Percentiles rank a stretch among this genome's conserved stretches.
phyloP scores from a whole-genome alignment of 495 filamentous ascomycete genomes.

The Tuber indicum region DNA sequence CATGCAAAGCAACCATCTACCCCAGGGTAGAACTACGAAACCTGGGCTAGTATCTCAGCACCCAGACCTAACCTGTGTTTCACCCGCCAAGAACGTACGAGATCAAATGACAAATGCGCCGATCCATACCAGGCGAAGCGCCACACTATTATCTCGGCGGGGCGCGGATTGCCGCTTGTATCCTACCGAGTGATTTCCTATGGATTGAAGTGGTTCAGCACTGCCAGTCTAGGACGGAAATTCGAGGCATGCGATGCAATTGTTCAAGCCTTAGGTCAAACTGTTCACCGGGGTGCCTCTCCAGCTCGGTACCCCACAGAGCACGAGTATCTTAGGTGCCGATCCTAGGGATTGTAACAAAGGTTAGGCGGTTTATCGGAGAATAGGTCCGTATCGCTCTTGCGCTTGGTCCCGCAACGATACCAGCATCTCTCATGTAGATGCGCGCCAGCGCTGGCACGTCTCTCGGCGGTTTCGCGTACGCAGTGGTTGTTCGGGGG shows the following conservation, averaged over 20 bases:
- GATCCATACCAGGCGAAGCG: neutral
- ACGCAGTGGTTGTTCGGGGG: neutral
- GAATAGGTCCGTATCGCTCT: neutral
- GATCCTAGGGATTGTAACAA: neutral
- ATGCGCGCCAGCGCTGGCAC: neutral
- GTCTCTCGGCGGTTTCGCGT: neutral
- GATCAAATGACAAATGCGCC: neutral
- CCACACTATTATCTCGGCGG: neutral
- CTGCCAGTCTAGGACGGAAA: neutral
- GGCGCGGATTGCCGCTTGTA: neutral
- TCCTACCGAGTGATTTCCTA: slow-evolving; percentile 2
- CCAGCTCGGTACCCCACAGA: neutral
- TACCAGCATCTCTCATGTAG: neutral
- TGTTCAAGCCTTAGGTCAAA: neutral
- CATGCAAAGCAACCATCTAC: neutral
- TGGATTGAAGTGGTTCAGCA: neutral
- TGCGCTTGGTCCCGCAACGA: neutral
- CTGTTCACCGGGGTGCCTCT: neutral
- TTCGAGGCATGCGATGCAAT: neutral
- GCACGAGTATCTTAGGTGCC: neutral
- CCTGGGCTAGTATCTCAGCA: neutral
- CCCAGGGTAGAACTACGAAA: neutral
- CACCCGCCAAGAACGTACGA: neutral
- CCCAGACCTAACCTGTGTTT: neutral
- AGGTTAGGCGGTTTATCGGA: neutral